Percentiles rank a stretch among this genome's conserved stretches.
These are phyloP conservation scores for Aspergillus diversus DNA, from an alignment of 495 filamentous ascomycete species.

Conservation along the genomic window DNA sequence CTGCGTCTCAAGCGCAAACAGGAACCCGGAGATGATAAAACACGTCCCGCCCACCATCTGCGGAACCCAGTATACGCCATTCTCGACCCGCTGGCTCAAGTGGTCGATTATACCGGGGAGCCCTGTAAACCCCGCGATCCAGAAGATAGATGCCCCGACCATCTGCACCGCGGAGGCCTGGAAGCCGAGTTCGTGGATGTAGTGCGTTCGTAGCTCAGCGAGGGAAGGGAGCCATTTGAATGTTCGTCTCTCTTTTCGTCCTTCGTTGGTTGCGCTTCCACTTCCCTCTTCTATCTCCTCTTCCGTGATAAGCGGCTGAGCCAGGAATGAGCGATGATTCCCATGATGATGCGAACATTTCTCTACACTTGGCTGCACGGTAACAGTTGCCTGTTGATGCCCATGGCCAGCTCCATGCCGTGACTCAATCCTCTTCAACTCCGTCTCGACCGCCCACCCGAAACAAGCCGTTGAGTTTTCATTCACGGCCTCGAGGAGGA, in stretches of 20 bases:
- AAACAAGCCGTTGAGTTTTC: conserved; percentile 68
- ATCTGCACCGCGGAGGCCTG: conserved; percentile 65
- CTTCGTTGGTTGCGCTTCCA: not conserved
- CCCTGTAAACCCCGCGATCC: conserved; percentile 68
- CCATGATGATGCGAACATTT: conserved; percentile 60
- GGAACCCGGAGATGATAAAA: conserved; percentile 59
- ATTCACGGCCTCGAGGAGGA: conserved; percentile 72
- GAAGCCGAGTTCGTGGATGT: conserved; percentile 70
- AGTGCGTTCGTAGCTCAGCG: conserved; percentile 62
- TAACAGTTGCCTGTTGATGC: conserved; percentile 9
- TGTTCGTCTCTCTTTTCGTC: conserved; percentile 21
- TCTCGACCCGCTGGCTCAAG: conserved; percentile 47
- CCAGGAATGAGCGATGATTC: conserved; percentile 53
- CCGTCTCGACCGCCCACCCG: conserved; percentile 67
- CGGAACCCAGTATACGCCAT: conserved; percentile 68
- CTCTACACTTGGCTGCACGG: conserved; percentile 33
- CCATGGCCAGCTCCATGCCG: not conserved
- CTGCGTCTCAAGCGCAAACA: conserved; percentile 76
- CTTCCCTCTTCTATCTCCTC: too few species aligned
- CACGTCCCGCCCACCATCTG: conserved; percentile 68
- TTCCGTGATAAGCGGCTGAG: not conserved
- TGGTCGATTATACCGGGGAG: conserved; percentile 60
- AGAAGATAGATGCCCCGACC: conserved; percentile 64
- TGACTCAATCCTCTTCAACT: conserved; percentile 38
- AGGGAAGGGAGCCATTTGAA: conserved; percentile 67